Percentiles rank a stretch among this genome's conserved stretches.
Evolutionary conservation across 2,329 filamentous ascomycete species (phyloP).

Genomic region (Phialemoniopsis sp.): DNA sequence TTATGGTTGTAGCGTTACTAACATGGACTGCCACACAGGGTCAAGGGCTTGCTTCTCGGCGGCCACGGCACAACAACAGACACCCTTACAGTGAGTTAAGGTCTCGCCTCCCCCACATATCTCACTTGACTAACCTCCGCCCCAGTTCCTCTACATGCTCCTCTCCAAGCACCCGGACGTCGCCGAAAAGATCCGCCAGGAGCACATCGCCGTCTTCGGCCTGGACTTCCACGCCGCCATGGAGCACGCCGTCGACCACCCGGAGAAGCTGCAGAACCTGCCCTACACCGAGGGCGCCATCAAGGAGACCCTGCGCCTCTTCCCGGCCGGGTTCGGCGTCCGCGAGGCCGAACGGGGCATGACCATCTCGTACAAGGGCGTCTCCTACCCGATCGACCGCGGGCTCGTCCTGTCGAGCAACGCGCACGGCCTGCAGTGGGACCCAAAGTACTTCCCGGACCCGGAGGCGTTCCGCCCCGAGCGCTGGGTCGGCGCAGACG

Average conservation of each 20-base stretch:
- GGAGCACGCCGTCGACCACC: constrained; percentile 31
- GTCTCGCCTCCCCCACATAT: too few species aligned
- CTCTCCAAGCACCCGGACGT: constrained; percentile 13
- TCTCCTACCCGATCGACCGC: constrained; percentile 30
- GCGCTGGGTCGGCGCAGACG: constrained; percentile 25
- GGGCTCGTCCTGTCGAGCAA: constrained; percentile 20
- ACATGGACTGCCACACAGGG: constrained; percentile 10
- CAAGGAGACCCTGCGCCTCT: constrained; percentile 48
- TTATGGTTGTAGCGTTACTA: too few species aligned
- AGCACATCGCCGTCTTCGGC: constrained; percentile 38
- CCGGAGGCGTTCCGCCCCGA: constrained; percentile 34
- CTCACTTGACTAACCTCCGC: too few species aligned
- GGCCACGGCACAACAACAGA: constrained; percentile 19
- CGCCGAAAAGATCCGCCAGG: constrained; percentile 16
- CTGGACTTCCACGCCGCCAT: constrained; percentile 28
- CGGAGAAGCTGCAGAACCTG: constrained; percentile 42
- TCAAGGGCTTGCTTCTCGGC: constrained; percentile 19
- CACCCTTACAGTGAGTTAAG: not conserved
- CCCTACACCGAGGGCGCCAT: constrained; percentile 47
- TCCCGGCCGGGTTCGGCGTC: constrained; percentile 38
- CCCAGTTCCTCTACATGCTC: constrained; percentile 1
- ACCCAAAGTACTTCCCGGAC: constrained; percentile 29
- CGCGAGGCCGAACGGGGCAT: constrained; percentile 26
- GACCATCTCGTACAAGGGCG: constrained; percentile 34
- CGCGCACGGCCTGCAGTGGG: constrained; percentile 20